Percentiles rank a stretch among this genome's conserved stretches.
These are phyloP conservation scores for Ophiostoma himal-ulmi DNA, from an alignment of 2,329 filamentous ascomycete genomes.

Conservation along the genomic window DNA sequence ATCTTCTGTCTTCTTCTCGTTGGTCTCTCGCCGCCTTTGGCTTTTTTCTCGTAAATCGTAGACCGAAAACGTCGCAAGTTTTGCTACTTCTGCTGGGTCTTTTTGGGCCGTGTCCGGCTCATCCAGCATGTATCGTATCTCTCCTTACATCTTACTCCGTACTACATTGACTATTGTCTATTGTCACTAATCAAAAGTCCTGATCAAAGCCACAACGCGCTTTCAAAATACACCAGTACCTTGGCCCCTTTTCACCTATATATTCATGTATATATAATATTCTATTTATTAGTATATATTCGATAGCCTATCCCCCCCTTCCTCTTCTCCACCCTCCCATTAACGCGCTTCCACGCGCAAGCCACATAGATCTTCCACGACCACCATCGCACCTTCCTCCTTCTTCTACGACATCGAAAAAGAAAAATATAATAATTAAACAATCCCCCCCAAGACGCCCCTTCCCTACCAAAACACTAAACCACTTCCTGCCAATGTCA, in stretches of 20 bases:
- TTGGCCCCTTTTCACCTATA: conserved; percentile 3
- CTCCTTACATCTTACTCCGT: too few species aligned
- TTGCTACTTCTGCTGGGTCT: background rate
- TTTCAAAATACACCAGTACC: background rate
- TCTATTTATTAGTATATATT: background rate
- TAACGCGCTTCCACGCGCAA: conserved; percentile 15
- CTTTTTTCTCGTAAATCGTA: too few species aligned
- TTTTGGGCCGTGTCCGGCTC: background rate
- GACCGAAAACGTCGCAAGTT: background rate
- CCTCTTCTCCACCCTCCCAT: background rate
- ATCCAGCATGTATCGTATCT: background rate
- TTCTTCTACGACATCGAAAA: conserved; percentile 7
- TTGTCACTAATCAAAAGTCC: background rate
- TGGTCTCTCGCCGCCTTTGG: too few species aligned
- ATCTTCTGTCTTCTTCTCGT: too few species aligned
- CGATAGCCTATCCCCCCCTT: background rate
- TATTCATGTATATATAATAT: background rate
- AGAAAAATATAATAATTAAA: conserved; percentile 12
- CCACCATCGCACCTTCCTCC: conserved; percentile 5
- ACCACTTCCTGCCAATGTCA: conserved; percentile 17
- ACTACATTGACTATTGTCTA: background rate
- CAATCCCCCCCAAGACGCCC: conserved; percentile 4
- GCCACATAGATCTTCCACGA: conserved; percentile 8
- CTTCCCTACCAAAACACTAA: conserved; percentile 14
- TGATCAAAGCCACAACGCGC: conserved; percentile 1